Base-by-base conservation (phyloP, 2,329 filamentous ascomycete genomes). In the Nannizziopsis barbatae region DNA sequence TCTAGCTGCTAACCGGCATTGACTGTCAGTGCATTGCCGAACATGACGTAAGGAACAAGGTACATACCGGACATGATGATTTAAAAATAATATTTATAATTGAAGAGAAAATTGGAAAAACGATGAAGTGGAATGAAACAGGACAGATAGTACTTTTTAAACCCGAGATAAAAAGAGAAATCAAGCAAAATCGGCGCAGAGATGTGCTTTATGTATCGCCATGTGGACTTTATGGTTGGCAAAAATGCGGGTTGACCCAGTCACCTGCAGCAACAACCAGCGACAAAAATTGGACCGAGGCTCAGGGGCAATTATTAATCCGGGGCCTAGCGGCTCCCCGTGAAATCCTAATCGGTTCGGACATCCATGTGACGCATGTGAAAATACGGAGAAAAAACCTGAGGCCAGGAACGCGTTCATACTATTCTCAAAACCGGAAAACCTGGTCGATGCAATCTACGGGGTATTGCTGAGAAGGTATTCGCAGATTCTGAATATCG, bases 51-150 rank as follows among this genome's bases (percentile, higher is more conserved):
- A 42, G 8, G 20, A 42, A 14, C 15, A 35, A 27, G 30, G 7
- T 27, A 56, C 62, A 59, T 60, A 69, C 67, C 64, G 61, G 67
- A 69, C 67, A 70, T 70, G 56, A 56, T 66, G 59, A 57, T 39
- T 8, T 9, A 41, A 36, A 14, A 33, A 31, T 39, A 3, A n/a
- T n/a, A 12, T 7, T 17, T 40, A 15, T 32, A 33, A 11, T 47
- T 11, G 22, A 5, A 30, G 10, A 33, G 5, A 12, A 5, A 5
- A 12, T 32, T 35, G 30, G 2, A 35, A n/a, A 14, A 33, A 11
- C 7, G 15, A 12, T 27, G 22, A 27, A 27, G 3, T 7, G 22
- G 3, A 3, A 27, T 3, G 22, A 27, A 27, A 27, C 7, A 27
- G 3, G 22, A 27, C 4, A 27, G 22, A 27, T 7, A 4, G 22